Evolutionary conservation across 345 rosid species (phyloP), one percentile per base, ranked within the genome.

Genomic region (Excoecaria cochinchinensis): DNA sequence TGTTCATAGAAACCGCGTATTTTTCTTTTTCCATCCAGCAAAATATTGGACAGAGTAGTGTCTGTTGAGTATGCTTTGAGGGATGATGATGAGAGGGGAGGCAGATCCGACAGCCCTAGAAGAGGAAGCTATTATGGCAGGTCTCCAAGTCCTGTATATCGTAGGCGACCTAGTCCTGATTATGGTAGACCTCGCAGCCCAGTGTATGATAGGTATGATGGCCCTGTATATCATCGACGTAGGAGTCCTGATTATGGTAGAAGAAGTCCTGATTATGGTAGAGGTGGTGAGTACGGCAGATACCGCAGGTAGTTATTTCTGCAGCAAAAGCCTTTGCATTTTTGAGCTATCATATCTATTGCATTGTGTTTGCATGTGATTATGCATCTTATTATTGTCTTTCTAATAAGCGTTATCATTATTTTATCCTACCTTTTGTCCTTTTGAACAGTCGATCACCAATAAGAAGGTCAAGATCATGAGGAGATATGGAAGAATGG

Each of bases 21-120:
- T 5, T 11, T 22, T 38, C 6, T 44, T 17, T 71, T 52, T 66
- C 40, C 63, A 52, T 82, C 84, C 91, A 91, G 97, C 85, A 94
- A 87, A 77, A 74, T 94, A 78, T 63, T 88, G 83, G 97, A 91
- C 83, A 81, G 94, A 69, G 91, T 92, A 62, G 91, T 93, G 10
- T 92, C 98, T 42, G 90, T 92, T 68, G 97, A 94, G 86, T 92
- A 94, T 82, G 97, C 98, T 64, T 69, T 93, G 78, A 87, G 86
- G 81, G 95, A 91, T 81, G 97, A 90, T 73, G 86, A 84, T 72
- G 97, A 91, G 78, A 85, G 88, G 84, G 91, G 82, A 57, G 95
- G 84, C 69, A 84, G 85, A 73, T 71, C 74, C 61, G 90, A 76
- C 74, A 90, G 96, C 72, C 94, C 93, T 12, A 87, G 88, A 82